A percentile compares a stretch with the other conserved stretches of the same genome.
Conservation (phyloP, 1,284 basidiomycete species). For the Schizopora paradoxa region DNA sequence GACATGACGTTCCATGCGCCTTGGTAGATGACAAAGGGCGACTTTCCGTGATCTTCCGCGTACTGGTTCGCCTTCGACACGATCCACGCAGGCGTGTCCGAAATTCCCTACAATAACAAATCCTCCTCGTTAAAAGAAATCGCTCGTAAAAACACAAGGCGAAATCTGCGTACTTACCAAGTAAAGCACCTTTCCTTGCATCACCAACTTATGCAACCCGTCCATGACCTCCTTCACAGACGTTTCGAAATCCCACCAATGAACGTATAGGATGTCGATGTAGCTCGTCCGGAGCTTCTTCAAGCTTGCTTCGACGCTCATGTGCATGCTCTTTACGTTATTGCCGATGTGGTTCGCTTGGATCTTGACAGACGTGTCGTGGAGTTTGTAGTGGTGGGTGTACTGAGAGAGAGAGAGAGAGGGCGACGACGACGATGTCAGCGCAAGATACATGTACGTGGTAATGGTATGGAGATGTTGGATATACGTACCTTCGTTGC, state of each 20-base stretch:
- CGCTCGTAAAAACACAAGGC: conserved; percentile 26
- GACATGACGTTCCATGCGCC: conserved; percentile 46
- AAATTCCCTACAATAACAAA: conserved; percentile 24
- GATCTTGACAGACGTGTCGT: conserved; percentile 25
- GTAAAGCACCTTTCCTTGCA: conserved; percentile 44
- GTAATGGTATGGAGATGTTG: background rate
- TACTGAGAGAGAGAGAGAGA: conserved; percentile 24
- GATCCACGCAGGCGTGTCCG: conserved; percentile 39
- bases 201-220: conserved; percentile 39
- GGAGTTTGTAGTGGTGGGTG: conserved; percentile 30
- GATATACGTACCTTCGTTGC: conserved; percentile 33
- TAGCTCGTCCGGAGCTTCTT: conserved; percentile 54
- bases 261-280: conserved; percentile 49
- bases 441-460: conserved; percentile 6
- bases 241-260: conserved; percentile 51
- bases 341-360: conserved; percentile 45
- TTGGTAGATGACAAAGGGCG: conserved; percentile 50
- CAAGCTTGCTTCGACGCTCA: conserved; percentile 42
- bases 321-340: conserved; percentile 38
- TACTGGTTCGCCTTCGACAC: conserved; percentile 35
- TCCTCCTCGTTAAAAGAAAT: conserved; percentile 26
- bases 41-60: conserved; percentile 36
- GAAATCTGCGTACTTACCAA: conserved; percentile 28
- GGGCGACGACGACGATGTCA: background rate
- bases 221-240: conserved; percentile 53